Base-by-base conservation (phyloP, 2,329 filamentous ascomycete species). In the Cadophora gregata region DNA sequence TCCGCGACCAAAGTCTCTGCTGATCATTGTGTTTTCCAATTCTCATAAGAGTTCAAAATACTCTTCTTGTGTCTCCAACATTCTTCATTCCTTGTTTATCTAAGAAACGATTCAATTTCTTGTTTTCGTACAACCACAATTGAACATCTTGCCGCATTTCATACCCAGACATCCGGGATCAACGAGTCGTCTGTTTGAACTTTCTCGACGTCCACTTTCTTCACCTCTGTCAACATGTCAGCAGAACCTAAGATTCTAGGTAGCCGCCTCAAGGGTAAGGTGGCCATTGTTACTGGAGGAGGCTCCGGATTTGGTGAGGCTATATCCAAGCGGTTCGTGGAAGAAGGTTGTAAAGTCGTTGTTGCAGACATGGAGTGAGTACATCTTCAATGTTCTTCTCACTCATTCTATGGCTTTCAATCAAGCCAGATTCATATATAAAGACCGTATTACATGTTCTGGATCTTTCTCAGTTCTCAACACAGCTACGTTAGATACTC, bases 291-390 rank as follows among this genome's bases (percentile, higher is more conserved):
- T 25, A 87, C 85, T 16, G 86, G 88, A 58, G 88, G 81, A 8
- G 87, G 85, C 2, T 86, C 85, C 12, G 88, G 88, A 1, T 91
- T 91, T 70, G 88, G 88, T 63, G 85, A 84, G 64, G 87, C 84
- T 38, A 90, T 90, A 62, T 84, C 84, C 0, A 79, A 82, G 63
- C 85, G 85, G 63, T 90, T 89, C 75, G 80, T 83, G 6, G 75
- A 81, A 27, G 87, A 90, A 77, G 88, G 88, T 47, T 84, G 83
- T 59, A 83, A 83, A 69, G 87, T 90, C 38, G 76, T 90, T 60
- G 84, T 91, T 62, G 85, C 85, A 1, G 88, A 91, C 75, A 80
- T 91, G 67, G 85, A 86, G 68, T 68, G 55, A 51, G 68, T 66
- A 25, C 24, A 24, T 24, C 4, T 36, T 16, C 25, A 38, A 25